Conservation (phyloP, 306 rosid species). For the Fagus crenata region DNA sequence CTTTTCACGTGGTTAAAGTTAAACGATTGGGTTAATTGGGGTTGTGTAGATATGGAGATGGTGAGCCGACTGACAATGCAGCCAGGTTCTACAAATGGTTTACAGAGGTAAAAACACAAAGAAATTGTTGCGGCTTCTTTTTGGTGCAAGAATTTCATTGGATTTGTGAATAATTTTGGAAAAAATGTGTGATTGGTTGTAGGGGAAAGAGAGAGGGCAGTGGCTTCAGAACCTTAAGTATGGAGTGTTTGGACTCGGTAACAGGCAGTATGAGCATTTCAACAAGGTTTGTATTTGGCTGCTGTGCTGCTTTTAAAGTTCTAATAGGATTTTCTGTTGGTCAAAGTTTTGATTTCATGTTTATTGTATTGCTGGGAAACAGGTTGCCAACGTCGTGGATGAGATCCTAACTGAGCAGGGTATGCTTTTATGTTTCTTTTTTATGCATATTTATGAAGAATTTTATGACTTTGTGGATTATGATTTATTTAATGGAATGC, state of each 20-base stretch:
- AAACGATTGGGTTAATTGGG: conserved; percentile 23
- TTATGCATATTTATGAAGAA: conserved; percentile 13
- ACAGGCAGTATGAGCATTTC: conserved; percentile 97
- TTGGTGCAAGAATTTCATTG: neutral
- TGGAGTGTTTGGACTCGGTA: conserved; percentile 96
- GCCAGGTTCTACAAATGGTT: conserved; percentile 96
- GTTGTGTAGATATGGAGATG: conserved; percentile 91
- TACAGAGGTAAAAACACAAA: conserved; percentile 51
- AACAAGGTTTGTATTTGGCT: conserved; percentile 63
- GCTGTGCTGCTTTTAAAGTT: too few relatives aligned
- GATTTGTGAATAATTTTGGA: neutral
- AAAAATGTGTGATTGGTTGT: conserved; percentile 7
- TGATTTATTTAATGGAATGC: neutral
- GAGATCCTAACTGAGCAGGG: conserved; percentile 71
- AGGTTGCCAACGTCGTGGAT: conserved; percentile 76
- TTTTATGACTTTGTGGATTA: conserved; percentile 12
- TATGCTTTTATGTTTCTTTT: conserved; percentile 30
- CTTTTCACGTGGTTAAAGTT: neutral
- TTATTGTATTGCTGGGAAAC: conserved; percentile 29
- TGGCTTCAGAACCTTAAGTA: conserved; percentile 77
- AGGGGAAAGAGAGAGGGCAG: conserved; percentile 82
- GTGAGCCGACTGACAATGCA: conserved; percentile 98
- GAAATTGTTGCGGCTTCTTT: too few relatives aligned
- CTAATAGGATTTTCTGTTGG: neutral
- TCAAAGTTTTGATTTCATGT: conserved; percentile 1